A percentile compares a stretch with the other conserved stretches of the same genome.
These are phyloP conservation scores for Mycena metata DNA, from an alignment of 768 basidiomycete species.

Conservation along the genomic window DNA sequence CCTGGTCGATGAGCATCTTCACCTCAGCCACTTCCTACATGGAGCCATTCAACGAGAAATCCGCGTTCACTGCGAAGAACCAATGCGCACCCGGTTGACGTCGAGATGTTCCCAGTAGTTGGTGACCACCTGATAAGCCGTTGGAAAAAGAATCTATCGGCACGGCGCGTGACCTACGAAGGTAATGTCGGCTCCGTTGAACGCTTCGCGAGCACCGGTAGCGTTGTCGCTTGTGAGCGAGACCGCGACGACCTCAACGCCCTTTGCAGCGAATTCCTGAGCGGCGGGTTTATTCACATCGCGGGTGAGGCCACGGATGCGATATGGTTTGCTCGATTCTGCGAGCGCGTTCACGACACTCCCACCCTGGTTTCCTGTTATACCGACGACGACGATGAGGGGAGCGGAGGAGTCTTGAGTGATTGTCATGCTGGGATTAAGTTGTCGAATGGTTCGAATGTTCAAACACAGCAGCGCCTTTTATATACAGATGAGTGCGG, in stretches of 20 bases:
- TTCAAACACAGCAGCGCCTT: too few species aligned
- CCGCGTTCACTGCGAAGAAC: too few species aligned
- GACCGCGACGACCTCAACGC: constrained; percentile 26
- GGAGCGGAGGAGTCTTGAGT: constrained; percentile 16
- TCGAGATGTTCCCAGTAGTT: constrained; percentile 38
- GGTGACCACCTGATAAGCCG: constrained; percentile 21
- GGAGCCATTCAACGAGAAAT: neutral
- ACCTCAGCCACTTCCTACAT: constrained; percentile 33
- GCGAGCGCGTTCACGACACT: constrained; percentile 32
- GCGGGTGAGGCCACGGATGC: constrained; percentile 35
- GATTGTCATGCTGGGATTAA: constrained; percentile 27
- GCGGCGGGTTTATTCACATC: constrained; percentile 29
- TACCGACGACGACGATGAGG: constrained; percentile 32
- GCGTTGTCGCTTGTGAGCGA: constrained; percentile 24
- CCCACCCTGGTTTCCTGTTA: constrained; percentile 35
- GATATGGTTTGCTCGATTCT: constrained; percentile 30
- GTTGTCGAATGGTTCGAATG: too few species aligned
- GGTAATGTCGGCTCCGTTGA: constrained; percentile 21
- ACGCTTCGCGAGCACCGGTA: constrained; percentile 11
- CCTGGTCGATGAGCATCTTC: constrained; percentile 33
- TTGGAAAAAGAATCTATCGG: neutral
- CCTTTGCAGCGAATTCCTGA: constrained; percentile 4
- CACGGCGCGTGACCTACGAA: constrained; percentile 25
- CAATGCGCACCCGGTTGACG: constrained; percentile 17
- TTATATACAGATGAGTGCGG: too few species aligned